Evolutionary conservation across 2,329 filamentous ascomycete genomes (phyloP), one percentile per base, ranked within the genome.

Genomic region (Delphinella strobiligena): DNA sequence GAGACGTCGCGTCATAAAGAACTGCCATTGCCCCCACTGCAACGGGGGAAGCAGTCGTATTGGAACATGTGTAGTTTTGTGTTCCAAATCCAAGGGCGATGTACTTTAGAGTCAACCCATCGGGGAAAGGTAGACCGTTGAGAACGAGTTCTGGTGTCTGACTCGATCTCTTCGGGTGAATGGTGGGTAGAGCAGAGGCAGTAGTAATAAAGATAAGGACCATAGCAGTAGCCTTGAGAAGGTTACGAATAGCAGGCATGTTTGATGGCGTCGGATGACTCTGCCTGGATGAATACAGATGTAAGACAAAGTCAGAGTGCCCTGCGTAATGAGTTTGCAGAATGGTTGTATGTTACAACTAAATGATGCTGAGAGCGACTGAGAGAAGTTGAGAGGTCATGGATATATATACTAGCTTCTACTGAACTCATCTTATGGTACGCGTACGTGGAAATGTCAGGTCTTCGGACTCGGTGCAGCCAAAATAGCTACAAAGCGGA

Each of bases 11-110:
- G 16, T 58, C 46, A 32, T 60, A 58, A 48, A 72, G 72, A 2
- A 71, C 67, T n/a, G 61, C 49, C 5, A 61, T 51, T 36, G 61
- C 54, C n/a, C 64, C 62, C 31, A 68, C 67, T 37, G 63, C 56
- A 4, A 50, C 50, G 19, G 66, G 61, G 0, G 50, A 47, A 11
- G 46, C 46, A 8, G 51, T 43, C 12, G 48, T 46, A 10, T 51
- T 41, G 19, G 50, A 54, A 59, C 78, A 82, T 29, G 73, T 78
- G 64, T 82, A 82, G 68, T 82, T 82, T 52, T 82, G 78, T 50
- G 78, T 71, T 42, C 78, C 78, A 49, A 78, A 70, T 48, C 77
- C 78, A 31, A 82, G 60, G 41, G 67, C 68, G 45, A 82, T 71
- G 61, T 51, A 51, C 41, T 52, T 52, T 22, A 54, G 51, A 4